Evolutionary conservation across 345 rosid genomes (phyloP), one percentile per base, ranked within the genome.

Genomic region (Adansonia digitata): DNA sequence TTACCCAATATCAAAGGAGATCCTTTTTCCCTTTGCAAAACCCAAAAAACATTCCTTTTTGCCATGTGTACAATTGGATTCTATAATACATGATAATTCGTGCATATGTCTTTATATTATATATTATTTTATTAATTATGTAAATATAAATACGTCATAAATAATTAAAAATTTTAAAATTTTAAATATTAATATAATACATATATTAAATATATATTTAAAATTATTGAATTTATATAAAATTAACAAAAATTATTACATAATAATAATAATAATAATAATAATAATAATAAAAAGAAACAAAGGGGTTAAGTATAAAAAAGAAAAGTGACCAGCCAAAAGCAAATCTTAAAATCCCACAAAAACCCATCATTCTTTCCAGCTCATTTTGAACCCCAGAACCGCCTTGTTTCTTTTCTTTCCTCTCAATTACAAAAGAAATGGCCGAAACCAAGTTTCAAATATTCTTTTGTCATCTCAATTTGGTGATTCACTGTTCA

Each of bases 371-470:
- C 81, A 81, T 77, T 79, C 69, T 64, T 72, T 81, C 68, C 84
- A 77, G 77, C 79, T 81, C 84, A 81, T 69, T 68, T 83, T 80
- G 79, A 82, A 84, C 72, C 77, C 62, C 59, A 29, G 64, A 37
- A 82, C 81, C 82, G 82, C 84, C 72, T 72, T 26, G 73, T 62
- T 75, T 62, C 66, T 56, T 43, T 37, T 43, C 40, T 71, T n/a
- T 18, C 43, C 56, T 69, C 57, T 43, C 63, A 20, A 53, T 67
- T 74, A 70, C 81, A 68, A 55, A 77, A 75, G 76, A 69, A 72
- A 80, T 81, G 82, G 62, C 78, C 53, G 45, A 40, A 74, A 20
- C 24, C 75, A 82, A 81, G 82, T 82, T 84, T 77, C 75, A 59
- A 73, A 76, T 81, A 82, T 79, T 86, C 85, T 59, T 74, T 71